These are phyloP conservation scores for Iris pallida DNA, from an alignment of 116 monocot species.

Conservation along the genomic window DNA sequence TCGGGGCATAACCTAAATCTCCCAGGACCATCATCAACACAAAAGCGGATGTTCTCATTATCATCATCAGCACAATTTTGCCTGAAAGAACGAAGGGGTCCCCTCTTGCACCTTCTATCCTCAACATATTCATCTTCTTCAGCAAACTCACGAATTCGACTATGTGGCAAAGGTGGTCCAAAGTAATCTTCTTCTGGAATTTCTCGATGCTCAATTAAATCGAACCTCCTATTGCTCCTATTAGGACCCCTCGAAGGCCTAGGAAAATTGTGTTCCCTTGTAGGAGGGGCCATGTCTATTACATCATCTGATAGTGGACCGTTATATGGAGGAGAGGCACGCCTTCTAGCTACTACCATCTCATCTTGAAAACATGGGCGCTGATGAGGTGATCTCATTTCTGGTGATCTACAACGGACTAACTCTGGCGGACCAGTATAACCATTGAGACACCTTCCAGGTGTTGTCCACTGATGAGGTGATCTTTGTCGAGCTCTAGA, in stretches of 20 bases:
- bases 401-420: conserved; percentile 3
- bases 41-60: conserved; percentile 4
- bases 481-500: too few species aligned
- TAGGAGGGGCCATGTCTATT: neutral
- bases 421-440: conserved; percentile 1
- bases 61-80: conserved; percentile 5
- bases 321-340: conserved; percentile 1
- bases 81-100: conserved; percentile 11
- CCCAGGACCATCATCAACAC: conserved; percentile 9
- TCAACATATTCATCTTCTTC: conserved; percentile 2
- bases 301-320: neutral
- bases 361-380: conserved; percentile 7
- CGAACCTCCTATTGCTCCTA: conserved; percentile 12
- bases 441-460: conserved; percentile 3
- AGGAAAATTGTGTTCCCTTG: conserved; percentile 12
- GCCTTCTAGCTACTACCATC: conserved; percentile 9
- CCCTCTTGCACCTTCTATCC: conserved; percentile 7
- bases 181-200: conserved; percentile 15
- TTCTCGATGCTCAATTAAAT: conserved; percentile 6
- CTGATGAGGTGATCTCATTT: conserved; percentile 7
- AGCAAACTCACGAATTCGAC: conserved; percentile 9
- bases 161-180: conserved; percentile 1
- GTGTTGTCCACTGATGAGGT: conserved; percentile 8
- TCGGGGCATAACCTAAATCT: neutral
- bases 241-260: neutral